Base-by-base conservation (phyloP, 2,329 filamentous ascomycete species). In the Lomentospora prolificans region DNA sequence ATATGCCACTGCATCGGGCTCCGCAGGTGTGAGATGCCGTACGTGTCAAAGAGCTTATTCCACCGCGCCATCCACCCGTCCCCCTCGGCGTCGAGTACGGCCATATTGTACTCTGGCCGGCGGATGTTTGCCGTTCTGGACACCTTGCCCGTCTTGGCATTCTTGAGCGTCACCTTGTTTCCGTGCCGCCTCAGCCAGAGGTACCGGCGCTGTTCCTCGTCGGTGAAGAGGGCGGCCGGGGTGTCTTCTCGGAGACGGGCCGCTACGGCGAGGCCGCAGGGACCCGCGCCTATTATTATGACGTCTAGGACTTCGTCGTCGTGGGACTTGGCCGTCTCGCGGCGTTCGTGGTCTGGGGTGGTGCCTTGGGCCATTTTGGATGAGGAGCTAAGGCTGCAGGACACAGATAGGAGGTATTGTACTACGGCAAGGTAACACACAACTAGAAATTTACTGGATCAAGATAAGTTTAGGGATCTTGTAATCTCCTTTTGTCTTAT, bases 1-100 rank as follows among this genome's bases (percentile, higher is more conserved):
- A 89, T 76, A 64, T 94, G 88, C 72, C 90, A 92, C 63, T 91
- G 87, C 85, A 92, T 87, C 0, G 87, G 88, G 61, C 86, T 90
- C 14, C 88, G 77, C 39, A 94, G 71, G 62, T 90, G 81, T 1
- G 78, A 75, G 50, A 92, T 92, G 51, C 84, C 78, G 48, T 89
- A 81, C 2, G 78, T 79, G 30, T 76, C 72, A 68, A 92, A 92
- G 3, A 86, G 76, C 12, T 75, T 72, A 48, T 87, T 81, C 88
- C 88, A 92, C 41, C 81, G 76, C 8, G 77, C 70, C 75, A 92
- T 81, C 87, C 87, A 92, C 48, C 72, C 64, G 51, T 77, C 70
- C 0, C 78, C 80, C 1, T 79, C 79, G 1, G 79, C 79, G 62
- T 92, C 88, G 0, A 94, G 71, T 0, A 91, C 84, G 0, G 86